A percentile compares a stretch with the other conserved stretches of the same genome.
phyloP scores from a whole-genome alignment of 1,139 yeast species.

The Yamadazyma friedrichii region DNA sequence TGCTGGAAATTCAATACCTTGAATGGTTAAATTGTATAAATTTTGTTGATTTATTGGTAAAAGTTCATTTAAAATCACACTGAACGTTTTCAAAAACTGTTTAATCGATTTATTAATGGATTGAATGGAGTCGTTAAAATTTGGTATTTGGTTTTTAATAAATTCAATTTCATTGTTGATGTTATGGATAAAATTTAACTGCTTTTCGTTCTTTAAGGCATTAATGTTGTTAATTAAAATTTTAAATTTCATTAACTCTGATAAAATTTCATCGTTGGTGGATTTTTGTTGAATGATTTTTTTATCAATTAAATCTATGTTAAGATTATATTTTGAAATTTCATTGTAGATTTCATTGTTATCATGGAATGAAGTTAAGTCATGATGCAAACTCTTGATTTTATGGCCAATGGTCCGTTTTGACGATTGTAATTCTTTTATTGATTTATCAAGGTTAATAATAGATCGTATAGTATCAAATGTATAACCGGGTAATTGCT shows the following conservation, averaged over 20 bases:
- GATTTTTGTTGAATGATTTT: conserved; percentile 22
- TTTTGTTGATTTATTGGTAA: conserved; percentile 28
- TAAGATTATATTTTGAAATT: conserved; percentile 11
- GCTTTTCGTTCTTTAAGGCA: conserved; percentile 19
- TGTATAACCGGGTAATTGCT: conserved; percentile 17
- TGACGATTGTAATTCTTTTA: conserved; percentile 28
- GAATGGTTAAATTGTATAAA: conserved; percentile 27
- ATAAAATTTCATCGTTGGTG: conserved; percentile 24
- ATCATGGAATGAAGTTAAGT: conserved; percentile 11
- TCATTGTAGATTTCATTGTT: conserved; percentile 14
- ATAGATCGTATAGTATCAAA: conserved; percentile 37
- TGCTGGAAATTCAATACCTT: conserved; percentile 39
- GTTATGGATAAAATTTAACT: conserved; percentile 17
- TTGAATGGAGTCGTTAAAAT: conserved; percentile 23
- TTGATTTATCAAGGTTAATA: conserved; percentile 28
- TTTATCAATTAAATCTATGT: conserved; percentile 16
- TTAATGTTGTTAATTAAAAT: conserved; percentile 24
- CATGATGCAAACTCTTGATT: conserved; percentile 3
- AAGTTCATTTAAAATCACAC: conserved; percentile 22
- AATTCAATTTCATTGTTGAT: conserved; percentile 26
- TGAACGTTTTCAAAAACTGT: conserved; percentile 17
- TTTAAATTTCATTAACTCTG: conserved; percentile 26
- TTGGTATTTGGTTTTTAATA: conserved; percentile 27
- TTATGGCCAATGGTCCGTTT: conserved; percentile 11
- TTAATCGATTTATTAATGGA: conserved; percentile 24